phyloP scores from a whole-genome alignment of 2,329 filamentous ascomycete genomes.

The Didymella segeticola region DNA sequence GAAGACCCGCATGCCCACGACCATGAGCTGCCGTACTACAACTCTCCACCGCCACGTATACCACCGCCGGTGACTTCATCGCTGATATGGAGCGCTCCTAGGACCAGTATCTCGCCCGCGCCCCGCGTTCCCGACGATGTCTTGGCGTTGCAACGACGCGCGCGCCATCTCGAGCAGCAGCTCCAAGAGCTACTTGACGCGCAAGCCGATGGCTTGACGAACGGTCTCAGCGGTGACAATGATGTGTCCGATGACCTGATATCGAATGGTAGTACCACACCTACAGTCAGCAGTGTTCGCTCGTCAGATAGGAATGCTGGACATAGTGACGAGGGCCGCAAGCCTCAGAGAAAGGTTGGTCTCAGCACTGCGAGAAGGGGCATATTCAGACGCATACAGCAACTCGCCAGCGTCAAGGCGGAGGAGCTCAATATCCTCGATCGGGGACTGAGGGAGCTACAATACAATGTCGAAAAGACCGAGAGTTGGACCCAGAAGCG shows the following conservation, averaged over 20 bases:
- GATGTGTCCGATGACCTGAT: slow-evolving; percentile 49
- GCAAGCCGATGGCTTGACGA: slow-evolving; percentile 64
- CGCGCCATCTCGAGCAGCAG: slow-evolving; percentile 62
- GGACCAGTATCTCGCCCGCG: slow-evolving; percentile 31
- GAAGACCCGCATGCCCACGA: slow-evolving; percentile 45
- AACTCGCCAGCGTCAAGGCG: slow-evolving; percentile 69
- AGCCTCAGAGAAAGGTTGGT: slow-evolving; percentile 62
- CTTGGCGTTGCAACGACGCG: slow-evolving; percentile 59
- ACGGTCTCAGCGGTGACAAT: slow-evolving; percentile 52
- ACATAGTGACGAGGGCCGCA: slow-evolving; percentile 22
- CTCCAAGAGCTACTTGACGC: slow-evolving; percentile 67
- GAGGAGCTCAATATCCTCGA: slow-evolving; percentile 71
- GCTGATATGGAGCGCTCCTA: slow-evolving; percentile 41
- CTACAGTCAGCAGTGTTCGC: slow-evolving; percentile 52
- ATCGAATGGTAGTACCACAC: slow-evolving; percentile 59
- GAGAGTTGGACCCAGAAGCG: slow-evolving; percentile 66
- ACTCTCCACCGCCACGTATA: slow-evolving; percentile 42
- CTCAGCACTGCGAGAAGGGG: slow-evolving; percentile 70
- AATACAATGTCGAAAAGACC: slow-evolving; percentile 65
- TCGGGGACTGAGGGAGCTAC: slow-evolving; percentile 63
- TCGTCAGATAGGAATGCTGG: slow-evolving; percentile 38
- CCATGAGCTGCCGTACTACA: slow-evolving; percentile 44
- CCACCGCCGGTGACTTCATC: slow-evolving; percentile 44
- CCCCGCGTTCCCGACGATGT: slow-evolving; percentile 50
- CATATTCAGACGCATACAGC: slow-evolving; percentile 67